Evolutionary conservation across 1,284 basidiomycete genomes (phyloP), one percentile per base, ranked within the genome.

Genomic region (Erythrobasidium hasegawianum): DNA sequence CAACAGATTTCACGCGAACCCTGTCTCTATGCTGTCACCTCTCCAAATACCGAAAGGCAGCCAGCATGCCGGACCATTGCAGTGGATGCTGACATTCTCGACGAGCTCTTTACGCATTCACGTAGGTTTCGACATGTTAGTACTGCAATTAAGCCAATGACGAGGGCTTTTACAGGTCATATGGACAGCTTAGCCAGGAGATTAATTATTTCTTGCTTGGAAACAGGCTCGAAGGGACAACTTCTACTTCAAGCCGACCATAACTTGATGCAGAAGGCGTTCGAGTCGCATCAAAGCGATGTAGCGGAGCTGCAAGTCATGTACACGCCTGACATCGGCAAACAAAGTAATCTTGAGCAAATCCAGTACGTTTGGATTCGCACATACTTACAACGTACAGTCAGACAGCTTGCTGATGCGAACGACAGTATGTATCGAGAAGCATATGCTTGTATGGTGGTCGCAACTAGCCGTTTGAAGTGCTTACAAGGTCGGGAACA

Each of bases 391-490:
- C n/a, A n/a, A n/a, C n/a, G n/a, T n/a, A n/a, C n/a, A n/a, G n/a
- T n/a, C n/a, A n/a, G n/a, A n/a, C n/a, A n/a, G n/a, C n/a, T n/a
- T n/a, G n/a, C n/a, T n/a, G n/a, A n/a, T n/a, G n/a, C n/a, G n/a
- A n/a, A n/a, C 57, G 59, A 38, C 39, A 60, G n/a, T 47, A 56
- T 67, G 10, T 79, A 79, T 58, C 74, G 78, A 24, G 69, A 74
- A 54, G 74, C 75, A 0, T 79, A 77, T 66, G 78, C 78, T 16
- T 74, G 76, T 60, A 71, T 78, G n/a, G 72, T 79, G 1, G 77
- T 78, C 0, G 41, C 76, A 0, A 75, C 75, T 1, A 71, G 72
- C n/a, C 74, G 73, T 8, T 65, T 78, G 47, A 75, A 78, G 58
- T 71, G 71, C 40, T 71, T 79, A 5, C 74, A 77, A 54, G 78